Conservation (phyloP, 345 rosid species). For the Eucalyptus globulus region DNA sequence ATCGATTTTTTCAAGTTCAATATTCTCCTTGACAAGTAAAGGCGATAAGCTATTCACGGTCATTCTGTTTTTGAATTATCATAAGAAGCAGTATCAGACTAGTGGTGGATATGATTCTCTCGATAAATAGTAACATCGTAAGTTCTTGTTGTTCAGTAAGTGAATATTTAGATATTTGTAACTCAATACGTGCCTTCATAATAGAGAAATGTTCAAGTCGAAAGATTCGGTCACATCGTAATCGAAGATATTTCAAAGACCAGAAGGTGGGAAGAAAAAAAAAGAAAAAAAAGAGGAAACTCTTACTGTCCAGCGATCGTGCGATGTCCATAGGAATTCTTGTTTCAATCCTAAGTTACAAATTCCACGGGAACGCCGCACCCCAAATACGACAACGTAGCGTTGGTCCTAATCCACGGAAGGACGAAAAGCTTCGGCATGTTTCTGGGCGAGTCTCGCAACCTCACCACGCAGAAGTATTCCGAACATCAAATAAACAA, state of each 20-base stretch:
- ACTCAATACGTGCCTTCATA: accelerated
- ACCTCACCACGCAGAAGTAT: neutral
- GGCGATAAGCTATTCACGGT: neutral
- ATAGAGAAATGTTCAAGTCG: too few species aligned
- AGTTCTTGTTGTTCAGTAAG: accelerated
- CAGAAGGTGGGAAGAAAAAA: neutral
- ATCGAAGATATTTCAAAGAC: too few species aligned
- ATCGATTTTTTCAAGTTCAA: neutral
- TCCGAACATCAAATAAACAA: neutral
- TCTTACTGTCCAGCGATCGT: neutral
- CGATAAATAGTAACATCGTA: neutral
- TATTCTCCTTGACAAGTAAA: neutral
- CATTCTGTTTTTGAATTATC: too few species aligned
- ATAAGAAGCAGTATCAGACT: neutral
- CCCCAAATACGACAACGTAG: neutral
- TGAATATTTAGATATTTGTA: neutral
- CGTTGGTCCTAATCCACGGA: neutral
- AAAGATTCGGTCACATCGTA: too few species aligned
- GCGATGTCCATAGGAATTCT: neutral
- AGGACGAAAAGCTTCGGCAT: neutral
- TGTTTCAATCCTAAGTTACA: neutral
- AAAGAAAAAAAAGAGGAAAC: neutral
- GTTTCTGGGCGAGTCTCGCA: neutral
- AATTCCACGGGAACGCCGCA: neutral
- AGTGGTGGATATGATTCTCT: neutral